Percentiles rank a stretch among this genome's conserved stretches.
phyloP scores from a whole-genome alignment of 257 asterid species.

The Thymus mandschuricus region DNA sequence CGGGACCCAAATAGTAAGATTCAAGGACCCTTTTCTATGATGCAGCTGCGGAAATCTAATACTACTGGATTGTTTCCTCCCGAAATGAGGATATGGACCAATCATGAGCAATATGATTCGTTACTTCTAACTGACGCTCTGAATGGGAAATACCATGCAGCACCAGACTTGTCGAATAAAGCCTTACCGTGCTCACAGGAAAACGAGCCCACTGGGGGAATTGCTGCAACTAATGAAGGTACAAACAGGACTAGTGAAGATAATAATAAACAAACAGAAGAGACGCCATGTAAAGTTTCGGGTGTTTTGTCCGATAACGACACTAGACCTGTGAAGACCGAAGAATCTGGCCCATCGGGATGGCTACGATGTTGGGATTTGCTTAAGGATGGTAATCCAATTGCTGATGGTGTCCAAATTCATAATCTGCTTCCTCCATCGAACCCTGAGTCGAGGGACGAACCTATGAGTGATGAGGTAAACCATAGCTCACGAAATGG shows the following conservation, averaged over 20 bases:
- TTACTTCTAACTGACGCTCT: slow-evolving; percentile 66
- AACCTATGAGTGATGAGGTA: slow-evolving; percentile 20
- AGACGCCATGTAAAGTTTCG: slow-evolving; percentile 11
- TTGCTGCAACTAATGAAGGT: not conserved
- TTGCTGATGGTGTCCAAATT: slow-evolving; percentile 31
- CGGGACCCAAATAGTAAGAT: slow-evolving; percentile 78
- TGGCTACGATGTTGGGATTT: slow-evolving; percentile 54
- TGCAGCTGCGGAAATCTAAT: slow-evolving; percentile 71
- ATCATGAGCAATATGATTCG: slow-evolving; percentile 64
- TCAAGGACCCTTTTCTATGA: slow-evolving; percentile 88
- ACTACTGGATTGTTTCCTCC: slow-evolving; percentile 71
- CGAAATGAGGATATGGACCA: slow-evolving; percentile 85
- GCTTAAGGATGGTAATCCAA: slow-evolving; percentile 41
- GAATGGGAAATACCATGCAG: slow-evolving; percentile 55
- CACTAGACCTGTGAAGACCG: slow-evolving; percentile 37
- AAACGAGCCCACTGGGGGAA: slow-evolving; percentile 32
- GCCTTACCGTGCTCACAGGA: slow-evolving; percentile 43
- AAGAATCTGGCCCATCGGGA: slow-evolving; percentile 35
- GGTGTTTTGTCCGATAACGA: slow-evolving; percentile 31
- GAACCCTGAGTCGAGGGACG: slow-evolving; percentile 21
- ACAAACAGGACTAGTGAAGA: slow-evolving; percentile 24
- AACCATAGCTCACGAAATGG: slow-evolving; percentile 32
- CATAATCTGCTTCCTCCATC: slow-evolving; percentile 36
- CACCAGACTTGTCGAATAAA: slow-evolving; percentile 47
- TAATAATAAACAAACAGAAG: slow-evolving; percentile 35